Evolutionary conservation across 2,329 filamentous ascomycete genomes (phyloP).

Genomic region (Neospermospora avenae): DNA sequence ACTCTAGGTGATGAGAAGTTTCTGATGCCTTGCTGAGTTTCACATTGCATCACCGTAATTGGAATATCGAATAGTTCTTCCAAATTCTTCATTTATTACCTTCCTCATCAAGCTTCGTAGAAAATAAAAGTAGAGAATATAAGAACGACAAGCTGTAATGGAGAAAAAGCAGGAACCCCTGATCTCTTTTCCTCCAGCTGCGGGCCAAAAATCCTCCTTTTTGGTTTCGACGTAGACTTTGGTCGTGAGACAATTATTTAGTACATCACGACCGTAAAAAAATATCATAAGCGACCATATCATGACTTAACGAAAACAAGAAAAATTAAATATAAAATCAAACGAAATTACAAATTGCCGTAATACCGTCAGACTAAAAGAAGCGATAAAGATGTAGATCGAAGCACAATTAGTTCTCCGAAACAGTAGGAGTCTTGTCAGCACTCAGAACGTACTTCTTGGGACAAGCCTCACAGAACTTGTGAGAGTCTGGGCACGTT

Average conservation of each 20-base stretch:
- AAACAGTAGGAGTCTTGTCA: not conserved
- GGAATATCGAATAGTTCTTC: not conserved
- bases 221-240: not conserved
- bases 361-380: not conserved
- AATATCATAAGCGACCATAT: not conserved
- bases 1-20: not conserved
- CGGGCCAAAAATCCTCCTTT: not conserved
- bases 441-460: not conserved
- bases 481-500: not conserved
- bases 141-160: not conserved
- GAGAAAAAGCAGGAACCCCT: not conserved
- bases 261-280: not conserved
- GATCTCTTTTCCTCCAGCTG: not conserved
- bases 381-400: not conserved
- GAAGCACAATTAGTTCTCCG: not conserved
- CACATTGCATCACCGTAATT: not conserved
- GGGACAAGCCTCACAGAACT: not conserved
- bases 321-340: not conserved
- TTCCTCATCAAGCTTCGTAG: not conserved
- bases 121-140: not conserved
- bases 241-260: not conserved
- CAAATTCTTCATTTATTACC: not conserved
- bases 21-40: not conserved
- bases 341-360: not conserved
- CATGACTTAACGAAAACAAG: not conserved